Evolutionary conservation across 2,329 filamentous ascomycete genomes (phyloP), one percentile per base, ranked within the genome.

Genomic region (Penicillium verrucosum): DNA sequence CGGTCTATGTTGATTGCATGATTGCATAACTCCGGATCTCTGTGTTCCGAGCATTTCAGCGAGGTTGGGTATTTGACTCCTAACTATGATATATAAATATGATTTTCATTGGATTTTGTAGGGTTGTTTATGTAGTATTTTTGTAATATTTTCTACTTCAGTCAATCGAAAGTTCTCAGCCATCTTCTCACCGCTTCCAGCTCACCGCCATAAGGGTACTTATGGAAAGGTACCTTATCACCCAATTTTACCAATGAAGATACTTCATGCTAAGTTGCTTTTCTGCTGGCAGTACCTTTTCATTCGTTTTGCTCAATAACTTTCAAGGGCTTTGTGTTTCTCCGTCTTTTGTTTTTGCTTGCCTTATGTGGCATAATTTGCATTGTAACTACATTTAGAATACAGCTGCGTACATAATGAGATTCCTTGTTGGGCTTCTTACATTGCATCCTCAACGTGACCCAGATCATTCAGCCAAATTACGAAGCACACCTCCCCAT

Each of bases 11-110:
- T 49, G 52, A 41, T 50, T 30, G 38, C 43, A 50, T 50, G 25
- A 12, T 50, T 43, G 30, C 60, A 64, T 63, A 51, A 60, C 54
- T 60, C 54, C 57, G 53, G 45, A 47, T 51, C 27, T 54, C 16
- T 37, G 38, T 56, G 32, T 49, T 62, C 48, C 52, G 54, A 60
- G 60, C 59, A 60, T 64, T 58, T 61, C 62, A 61, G 60, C 59
- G 65, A 65, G 58, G 59, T 60, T 63, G 60, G 56, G 46, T 59
- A 37, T 64, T 54, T 43, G 45, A 36, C 42, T 50, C 21, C 44
- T 51, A 23, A 21, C 32, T 51, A 44, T 25, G 46, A 45, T 34
- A 52, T 34, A 29, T 16, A 42, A 46, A 52, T 56, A 46, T 42
- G 46, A 51, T 46, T 34, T 21, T 32, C 25, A 10, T 46, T 23